Evolutionary conservation across 352 stramenopile genomes (phyloP), one percentile per base, ranked within the genome.

Genomic region (Phytophthora pinifolia): DNA sequence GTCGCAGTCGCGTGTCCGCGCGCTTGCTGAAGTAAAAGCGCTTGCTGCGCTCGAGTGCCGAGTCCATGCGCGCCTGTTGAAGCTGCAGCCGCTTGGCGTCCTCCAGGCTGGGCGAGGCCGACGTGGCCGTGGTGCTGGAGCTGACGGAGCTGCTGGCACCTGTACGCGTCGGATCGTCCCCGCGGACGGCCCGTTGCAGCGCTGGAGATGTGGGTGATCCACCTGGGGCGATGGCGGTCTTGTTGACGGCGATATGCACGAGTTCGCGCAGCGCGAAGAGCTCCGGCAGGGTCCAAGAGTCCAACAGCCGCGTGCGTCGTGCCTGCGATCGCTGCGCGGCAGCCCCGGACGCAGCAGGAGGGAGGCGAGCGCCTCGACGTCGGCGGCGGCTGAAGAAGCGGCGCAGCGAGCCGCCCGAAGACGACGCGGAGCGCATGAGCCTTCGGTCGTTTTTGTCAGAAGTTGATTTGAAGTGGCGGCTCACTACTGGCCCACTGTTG

Each of bases 251-350:
- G 29, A 71, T 6, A 35, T 77, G 70, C 2, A 87, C 78, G 13
- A 88, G 66, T 30, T 76, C 67, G 32, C 76, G 74, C 42, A 91
- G 68, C 45, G 72, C 68, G 32, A 68, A 73, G 46, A 91, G 64
- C 67, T 91, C 81, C 10, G 78, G 65, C 15, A 74, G 62, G 14
- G 60, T 70, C 64, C 77, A 88, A 32, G 66, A 67, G 60, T 91
- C 67, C 29, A 89, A 47, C 20, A 76, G 64, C 38, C 57, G 65
- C 12, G 60, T 67, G 7, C 66, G 66, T 17, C 50, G 54, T 30
- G 25, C 51, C 48, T 58, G 48, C 18, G 61, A 44, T n/a, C 57
- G 56, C 18, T 72, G 53, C 22, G 51, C 41, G 22, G 60, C 36
- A 2, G 46, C 46, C 34, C 30, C 50, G 18, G 41, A 32, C 17